phyloP scores from a whole-genome alignment of 768 basidiomycete species.

The Melanogaster broomeanus region DNA sequence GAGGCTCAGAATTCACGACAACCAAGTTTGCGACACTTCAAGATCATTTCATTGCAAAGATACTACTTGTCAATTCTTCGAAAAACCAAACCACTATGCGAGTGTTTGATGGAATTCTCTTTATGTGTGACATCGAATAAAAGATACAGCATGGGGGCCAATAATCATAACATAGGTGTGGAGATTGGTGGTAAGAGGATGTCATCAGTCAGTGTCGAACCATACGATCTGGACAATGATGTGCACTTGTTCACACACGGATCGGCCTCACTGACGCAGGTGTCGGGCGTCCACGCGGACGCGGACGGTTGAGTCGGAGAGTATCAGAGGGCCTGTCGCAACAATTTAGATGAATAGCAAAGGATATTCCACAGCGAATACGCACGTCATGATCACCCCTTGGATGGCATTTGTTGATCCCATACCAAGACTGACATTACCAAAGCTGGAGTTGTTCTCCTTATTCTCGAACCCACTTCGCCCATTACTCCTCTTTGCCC shows the following conservation, averaged over 20 bases:
- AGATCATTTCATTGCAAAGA: slow-evolving; percentile 5
- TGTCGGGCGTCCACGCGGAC: slow-evolving; percentile 45
- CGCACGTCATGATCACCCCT: slow-evolving; percentile 56
- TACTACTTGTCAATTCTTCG: slow-evolving; percentile 5
- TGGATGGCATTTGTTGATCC: slow-evolving; percentile 24
- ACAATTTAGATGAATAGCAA: not conserved
- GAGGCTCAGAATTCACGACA: too few species aligned
- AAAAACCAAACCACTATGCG: not conserved
- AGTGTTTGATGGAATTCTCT: not conserved
- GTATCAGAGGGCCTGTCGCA: slow-evolving; percentile 39
- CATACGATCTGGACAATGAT: not conserved
- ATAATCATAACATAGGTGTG: slow-evolving; percentile 35
- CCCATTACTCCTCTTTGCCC: slow-evolving; percentile 61
- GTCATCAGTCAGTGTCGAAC: not conserved
- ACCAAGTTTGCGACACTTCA: not conserved
- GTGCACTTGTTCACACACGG: slow-evolving; percentile 18
- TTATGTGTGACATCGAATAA: slow-evolving; percentile 3
- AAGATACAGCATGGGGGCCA: slow-evolving; percentile 28
- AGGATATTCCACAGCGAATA: slow-evolving; percentile 12
- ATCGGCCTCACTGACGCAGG: slow-evolving; percentile 31
- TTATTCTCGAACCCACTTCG: slow-evolving; percentile 56
- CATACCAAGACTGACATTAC: slow-evolving; percentile 4
- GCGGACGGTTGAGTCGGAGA: slow-evolving; percentile 46
- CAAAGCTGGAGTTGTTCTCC: slow-evolving; percentile 42
- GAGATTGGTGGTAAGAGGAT: not conserved